Base-by-base conservation (phyloP, 2,329 filamentous ascomycete species). In the Cadophora gregata region DNA sequence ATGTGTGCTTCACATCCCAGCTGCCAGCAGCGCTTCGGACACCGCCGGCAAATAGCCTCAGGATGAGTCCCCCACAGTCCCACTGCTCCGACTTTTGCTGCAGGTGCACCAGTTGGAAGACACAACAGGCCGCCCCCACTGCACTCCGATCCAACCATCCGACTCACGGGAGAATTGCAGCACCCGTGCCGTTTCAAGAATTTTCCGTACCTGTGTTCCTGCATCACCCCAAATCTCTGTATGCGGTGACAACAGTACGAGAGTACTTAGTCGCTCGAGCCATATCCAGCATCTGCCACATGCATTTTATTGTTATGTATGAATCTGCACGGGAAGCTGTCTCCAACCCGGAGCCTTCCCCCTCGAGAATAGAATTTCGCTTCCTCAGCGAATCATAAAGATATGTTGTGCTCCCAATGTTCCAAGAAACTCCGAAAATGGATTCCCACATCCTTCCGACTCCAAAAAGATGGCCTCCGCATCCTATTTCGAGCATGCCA, bases 101-200 rank as follows among this genome's bases (percentile, higher is more conserved):
- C 29, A 33, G 50, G 14, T 31, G 51, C 16, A 36, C 53, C 53
- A 10, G n/a, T n/a, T n/a, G n/a, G n/a, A n/a, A 31, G 51, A 33
- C 51, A 55, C 51, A 55, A 29, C 38, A 42, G 2, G 5, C 14
- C 38, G 19, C 38, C 31, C 10, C 31, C 31, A 6, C 31, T 33
- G 24, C 14, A 51, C 24, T 29, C 21, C 27, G 9, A 16, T 25
- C 45, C 59, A 10, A 29, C 36, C 33, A 21, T 47, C 33, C 36
- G 25, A 45, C 61, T 47, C 63, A 60, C 56, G 63, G 56, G 55
- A 64, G 27, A 65, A 65, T 60, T 50, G 6, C 36, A 64, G 31
- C 21, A 42, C 24, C 27, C 55, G 55, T 45, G 38, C 47, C 33
- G 56, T 65, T 55, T 65, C 55, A 53, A 36, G 47, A 60, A 53